Evolutionary conservation across 116 monocot species (phyloP).

Genomic region (Trichopus zeylanicus): DNA sequence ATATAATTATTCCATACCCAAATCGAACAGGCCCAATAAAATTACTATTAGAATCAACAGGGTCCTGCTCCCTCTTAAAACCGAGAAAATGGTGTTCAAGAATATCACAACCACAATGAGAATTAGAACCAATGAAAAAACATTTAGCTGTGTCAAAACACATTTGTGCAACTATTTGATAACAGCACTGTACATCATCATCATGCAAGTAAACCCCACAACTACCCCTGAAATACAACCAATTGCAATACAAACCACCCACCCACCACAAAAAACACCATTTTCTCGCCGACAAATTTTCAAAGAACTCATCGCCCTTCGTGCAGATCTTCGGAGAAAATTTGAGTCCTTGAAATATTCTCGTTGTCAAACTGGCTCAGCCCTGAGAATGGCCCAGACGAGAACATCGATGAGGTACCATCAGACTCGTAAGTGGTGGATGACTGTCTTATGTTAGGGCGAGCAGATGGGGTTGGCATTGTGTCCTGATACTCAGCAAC

Average conservation of each 20-base stretch:
- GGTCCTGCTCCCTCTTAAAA: no score
- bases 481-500: slow-evolving; percentile 47
- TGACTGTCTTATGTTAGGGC: slow-evolving; percentile 52
- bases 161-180: no score
- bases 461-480: slow-evolving; percentile 28
- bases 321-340: slow-evolving; percentile 92
- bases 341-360: slow-evolving; percentile 58
- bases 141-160: no score
- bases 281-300: no score
- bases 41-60: no score
- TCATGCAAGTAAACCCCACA: neutral
- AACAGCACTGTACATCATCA: neutral
- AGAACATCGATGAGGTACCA: slow-evolving; percentile 80
- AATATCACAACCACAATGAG: no score
- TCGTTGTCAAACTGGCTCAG: slow-evolving; percentile 75
- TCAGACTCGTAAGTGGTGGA: slow-evolving; percentile 76
- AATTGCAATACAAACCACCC: neutral
- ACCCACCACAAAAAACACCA: no score
- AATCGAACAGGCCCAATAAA: no score
- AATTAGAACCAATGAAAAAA: no score
- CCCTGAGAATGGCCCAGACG: slow-evolving; percentile 92
- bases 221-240: neutral
- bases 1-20: no score
- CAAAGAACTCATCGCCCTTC: slow-evolving; percentile 74
- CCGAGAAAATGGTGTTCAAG: no score